Base-by-base conservation (phyloP, 768 basidiomycete species). In the Panaeolus papilionaceus region DNA sequence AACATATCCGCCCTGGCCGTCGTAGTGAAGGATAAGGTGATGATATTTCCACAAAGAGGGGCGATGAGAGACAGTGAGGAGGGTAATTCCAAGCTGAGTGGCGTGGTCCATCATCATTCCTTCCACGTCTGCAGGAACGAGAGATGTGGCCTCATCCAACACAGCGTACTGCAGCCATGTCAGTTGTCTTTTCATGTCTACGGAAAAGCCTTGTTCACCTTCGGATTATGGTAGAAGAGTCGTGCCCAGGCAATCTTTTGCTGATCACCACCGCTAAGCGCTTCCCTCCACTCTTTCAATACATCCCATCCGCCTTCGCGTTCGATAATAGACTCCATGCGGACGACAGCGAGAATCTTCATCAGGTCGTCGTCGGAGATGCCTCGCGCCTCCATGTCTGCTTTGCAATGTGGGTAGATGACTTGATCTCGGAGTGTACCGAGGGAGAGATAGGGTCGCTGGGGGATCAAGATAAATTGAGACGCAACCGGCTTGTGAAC, bases 191-290 rank as follows among this genome's bases (percentile, higher is more conserved):
- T 38, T 44, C 28, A 54, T 40, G 26, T 1, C 16, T 16, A 20
- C n/a, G 61, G 2, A 45, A 26, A 14, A 14, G 33, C 23, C 14
- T 11, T 4, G 42, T 83, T 70, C 69, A 90, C 95, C 86, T 95
- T 96, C 10, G 97, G 97, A 66, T 86, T 83, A 75, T 99, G 97
- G 77, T 99, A 99, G 76, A 98, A 99, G 71, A 99, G 78, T 71
- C 97, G 83, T 12, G 95, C 97, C 95, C 97, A 98, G 0, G 97
- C 97, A 66, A 99, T 92, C 80, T 96, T 91, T 79, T 99, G 96
- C 77, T 99, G 95, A 77, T 98, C 97, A 20, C 96, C 96, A 0
- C 97, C 96, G 74, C 93, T 95, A 39, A 99, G 79, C 2, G 93
- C 88, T 76, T 98, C 96, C 69, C 94, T 87, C 97, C 97, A 99